Evolutionary conservation across 1,139 yeast genomes (phyloP), one percentile per base, ranked within the genome.

Genomic region (Hyphopichia wangnamkhiaoensis): DNA sequence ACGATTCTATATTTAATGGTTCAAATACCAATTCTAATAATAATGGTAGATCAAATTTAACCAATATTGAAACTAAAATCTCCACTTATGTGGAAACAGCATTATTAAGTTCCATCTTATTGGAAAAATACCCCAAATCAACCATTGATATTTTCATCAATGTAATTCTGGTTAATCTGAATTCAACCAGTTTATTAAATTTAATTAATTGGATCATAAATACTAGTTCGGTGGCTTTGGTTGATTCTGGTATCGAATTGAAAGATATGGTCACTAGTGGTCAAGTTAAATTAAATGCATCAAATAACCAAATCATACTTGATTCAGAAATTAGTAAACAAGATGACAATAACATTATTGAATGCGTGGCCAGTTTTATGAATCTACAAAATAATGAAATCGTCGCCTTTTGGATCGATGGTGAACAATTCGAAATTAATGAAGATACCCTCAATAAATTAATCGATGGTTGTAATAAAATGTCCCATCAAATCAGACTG

Each of bases 41-140:
- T 21, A 63, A 62, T 42, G 69, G 66, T 18, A 61, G 66, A 39
- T 55, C 65, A 5, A 71, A 70, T 3, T 59, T 71, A 47, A 65
- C 77, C n/a, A 61, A 58, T 26, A 56, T 74, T 26, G 85, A 80
- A 50, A 80, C 76, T 38, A 65, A 64, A 39, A 62, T 81, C 14
- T 69, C 81, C 10, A 65, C 80, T 7, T 82, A 76, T 51, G 65
- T 84, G 17, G 76, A 79, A 41, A 76, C 85, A 2, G 71, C 86
- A 31, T 61, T 83, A 31, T 65, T 77, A 32, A 82, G 88, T 9
- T 65, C 84, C 2, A 75, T 93, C 3, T 62, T 86, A 31, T 68
- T 89, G 35, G 79, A 79, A 14, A 80, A 82, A 44, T 91, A 91
- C 58, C 97, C 98, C 5, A 93, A 93, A 60, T 86, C 96, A 8